phyloP scores from a whole-genome alignment of 2,329 filamentous ascomycete genomes.

The Macrophomina phaseolina region DNA sequence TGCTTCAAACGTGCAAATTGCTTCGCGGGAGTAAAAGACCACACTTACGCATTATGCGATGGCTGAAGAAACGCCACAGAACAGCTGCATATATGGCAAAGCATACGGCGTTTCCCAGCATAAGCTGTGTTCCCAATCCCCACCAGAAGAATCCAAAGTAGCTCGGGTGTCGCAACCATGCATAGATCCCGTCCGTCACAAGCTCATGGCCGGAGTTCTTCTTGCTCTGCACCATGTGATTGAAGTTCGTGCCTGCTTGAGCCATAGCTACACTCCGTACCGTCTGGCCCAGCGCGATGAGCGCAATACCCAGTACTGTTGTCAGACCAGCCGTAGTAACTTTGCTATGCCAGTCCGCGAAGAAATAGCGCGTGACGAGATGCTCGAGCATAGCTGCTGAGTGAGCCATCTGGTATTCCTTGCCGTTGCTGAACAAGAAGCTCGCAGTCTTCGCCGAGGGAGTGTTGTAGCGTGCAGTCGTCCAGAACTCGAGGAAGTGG shows the following conservation, averaged over 20 bases:
- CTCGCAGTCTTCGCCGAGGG: slow-evolving; percentile 71
- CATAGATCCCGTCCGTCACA: slow-evolving; percentile 84
- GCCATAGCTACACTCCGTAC: slow-evolving; percentile 85
- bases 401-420: slow-evolving; percentile 83
- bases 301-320: slow-evolving; percentile 61
- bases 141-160: slow-evolving; percentile 99
- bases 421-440: slow-evolving; percentile 87
- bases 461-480: slow-evolving; percentile 84
- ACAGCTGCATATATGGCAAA: slow-evolving; percentile 75
- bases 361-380: slow-evolving; percentile 62
- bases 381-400: slow-evolving; percentile 75
- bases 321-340: slow-evolving; percentile 48
- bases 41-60: slow-evolving; percentile 68
- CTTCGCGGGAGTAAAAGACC: background rate
- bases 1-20: background rate
- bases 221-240: slow-evolving; percentile 75
- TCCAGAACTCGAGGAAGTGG: slow-evolving; percentile 97
- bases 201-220: slow-evolving; percentile 75
- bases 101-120: slow-evolving; percentile 84
- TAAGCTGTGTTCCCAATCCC: slow-evolving; percentile 91
- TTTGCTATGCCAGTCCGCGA: slow-evolving; percentile 54
- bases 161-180: slow-evolving; percentile 77
- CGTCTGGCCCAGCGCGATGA: slow-evolving; percentile 74
- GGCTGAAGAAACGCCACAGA: slow-evolving; percentile 84
- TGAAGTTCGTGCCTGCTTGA: slow-evolving; percentile 89